Evolutionary conservation across 2,329 filamentous ascomycete genomes (phyloP).

Genomic region (Cytospora leucostoma): DNA sequence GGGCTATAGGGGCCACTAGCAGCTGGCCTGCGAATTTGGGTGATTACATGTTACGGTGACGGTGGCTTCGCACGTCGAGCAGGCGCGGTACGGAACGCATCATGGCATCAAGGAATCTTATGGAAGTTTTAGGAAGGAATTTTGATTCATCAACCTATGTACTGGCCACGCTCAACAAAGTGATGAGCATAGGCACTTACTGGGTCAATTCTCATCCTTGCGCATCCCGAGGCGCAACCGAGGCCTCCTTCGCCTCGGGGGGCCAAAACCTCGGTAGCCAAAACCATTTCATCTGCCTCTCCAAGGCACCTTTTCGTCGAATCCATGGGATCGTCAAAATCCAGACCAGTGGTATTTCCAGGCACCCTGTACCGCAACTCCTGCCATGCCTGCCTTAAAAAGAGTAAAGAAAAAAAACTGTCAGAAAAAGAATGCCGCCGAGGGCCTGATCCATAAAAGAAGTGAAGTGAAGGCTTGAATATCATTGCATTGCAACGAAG

Average conservation of each 20-base stretch:
- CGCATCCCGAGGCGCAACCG: not conserved
- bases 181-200: not conserved
- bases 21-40: not conserved
- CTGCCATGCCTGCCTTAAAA: slow-evolving; percentile 18
- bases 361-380: slow-evolving; percentile 20
- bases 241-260: not conserved
- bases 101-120: not conserved
- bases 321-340: slow-evolving; percentile 8
- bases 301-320: slow-evolving; percentile 3
- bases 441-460: slow-evolving; percentile 18
- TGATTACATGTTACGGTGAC: not conserved
- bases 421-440: slow-evolving; percentile 18
- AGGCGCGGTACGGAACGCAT: not conserved
- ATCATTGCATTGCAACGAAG: not conserved
- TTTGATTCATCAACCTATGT: slow-evolving; percentile 20
- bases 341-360: slow-evolving; percentile 22
- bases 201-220: not conserved
- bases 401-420: slow-evolving; percentile 28
- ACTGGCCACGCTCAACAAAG: slow-evolving; percentile 6
- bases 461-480: slow-evolving; percentile 15
- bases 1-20: not conserved
- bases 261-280: not conserved
- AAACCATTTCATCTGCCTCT: slow-evolving; percentile 7
- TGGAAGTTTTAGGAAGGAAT: not conserved
- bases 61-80: not conserved